These are phyloP conservation scores for Yamadazyma takamatsuzukensis DNA, from an alignment of 805 yeast species.

Conservation along the genomic window DNA sequence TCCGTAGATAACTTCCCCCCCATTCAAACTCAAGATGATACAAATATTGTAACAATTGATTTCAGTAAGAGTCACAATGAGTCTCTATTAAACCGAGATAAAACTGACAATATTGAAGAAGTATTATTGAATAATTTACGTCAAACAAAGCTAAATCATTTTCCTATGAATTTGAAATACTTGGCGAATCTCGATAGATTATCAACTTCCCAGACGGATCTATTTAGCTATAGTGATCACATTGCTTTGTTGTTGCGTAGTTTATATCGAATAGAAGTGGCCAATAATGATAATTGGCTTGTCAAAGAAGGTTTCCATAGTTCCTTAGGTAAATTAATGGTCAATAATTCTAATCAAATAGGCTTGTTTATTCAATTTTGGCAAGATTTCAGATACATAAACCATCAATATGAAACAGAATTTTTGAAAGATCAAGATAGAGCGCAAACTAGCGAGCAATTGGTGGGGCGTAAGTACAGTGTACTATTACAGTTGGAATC, in stretches of 20 bases:
- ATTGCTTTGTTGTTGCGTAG: constrained; percentile 25
- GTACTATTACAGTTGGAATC: constrained; percentile 19
- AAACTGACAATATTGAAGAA: constrained; percentile 15
- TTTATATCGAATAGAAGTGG: constrained; percentile 21
- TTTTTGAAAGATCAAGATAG: constrained; percentile 1
- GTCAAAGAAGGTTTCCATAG: constrained; percentile 19
- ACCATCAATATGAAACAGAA: constrained; percentile 23
- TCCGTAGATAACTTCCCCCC: neutral
- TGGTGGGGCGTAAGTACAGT: constrained; percentile 17
- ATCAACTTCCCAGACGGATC: constrained; percentile 26
- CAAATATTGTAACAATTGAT: constrained; percentile 13
- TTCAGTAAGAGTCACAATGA: constrained; percentile 12
- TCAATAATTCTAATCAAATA: constrained; percentile 24
- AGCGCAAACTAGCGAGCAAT: constrained; percentile 1
- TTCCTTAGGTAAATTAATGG: constrained; percentile 23
- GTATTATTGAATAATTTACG: constrained; percentile 27
- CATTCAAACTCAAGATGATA: constrained; percentile 8
- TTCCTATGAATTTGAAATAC: constrained; percentile 34
- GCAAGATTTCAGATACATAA: constrained; percentile 28
- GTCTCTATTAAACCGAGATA: constrained; percentile 15
- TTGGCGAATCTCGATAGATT: constrained; percentile 34
- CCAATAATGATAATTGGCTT: constrained; percentile 15
- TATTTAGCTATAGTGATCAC: constrained; percentile 28
- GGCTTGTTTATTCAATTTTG: constrained; percentile 37
- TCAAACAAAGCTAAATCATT: constrained; percentile 18